These are phyloP conservation scores for Fusarium tuaranense DNA, from an alignment of 2,329 filamentous ascomycete species.

Conservation along the genomic window DNA sequence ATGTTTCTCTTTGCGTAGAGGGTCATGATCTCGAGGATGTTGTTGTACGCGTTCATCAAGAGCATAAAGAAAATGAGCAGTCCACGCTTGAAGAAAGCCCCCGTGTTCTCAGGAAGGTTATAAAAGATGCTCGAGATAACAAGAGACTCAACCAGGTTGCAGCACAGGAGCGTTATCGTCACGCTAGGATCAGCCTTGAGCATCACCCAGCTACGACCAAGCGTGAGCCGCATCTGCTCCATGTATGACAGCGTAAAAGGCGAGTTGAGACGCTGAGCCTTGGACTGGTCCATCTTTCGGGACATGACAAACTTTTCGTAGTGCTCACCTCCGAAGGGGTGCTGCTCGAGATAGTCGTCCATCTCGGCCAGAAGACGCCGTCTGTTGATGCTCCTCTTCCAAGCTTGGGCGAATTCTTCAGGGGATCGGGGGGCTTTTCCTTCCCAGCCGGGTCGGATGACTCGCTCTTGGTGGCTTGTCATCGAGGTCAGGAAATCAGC, in stretches of 20 bases:
- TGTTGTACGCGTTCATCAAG: constrained; percentile 41
- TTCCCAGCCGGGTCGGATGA: constrained; percentile 48
- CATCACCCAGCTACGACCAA: constrained; percentile 37
- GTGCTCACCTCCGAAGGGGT: constrained; percentile 44
- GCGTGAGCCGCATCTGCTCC: constrained; percentile 33
- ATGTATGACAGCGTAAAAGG: constrained; percentile 36
- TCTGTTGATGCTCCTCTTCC: constrained; percentile 45
- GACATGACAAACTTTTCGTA: constrained; percentile 41
- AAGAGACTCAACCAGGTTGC: constrained; percentile 37
- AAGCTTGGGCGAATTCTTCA: constrained; percentile 52
- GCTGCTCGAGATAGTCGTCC: constrained; percentile 44
- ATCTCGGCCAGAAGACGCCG: constrained; percentile 45
- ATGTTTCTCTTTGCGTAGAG: constrained; percentile 47
- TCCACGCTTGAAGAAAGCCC: constrained; percentile 17
- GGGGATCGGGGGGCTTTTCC: constrained; percentile 49
- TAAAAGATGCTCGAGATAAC: constrained; percentile 42
- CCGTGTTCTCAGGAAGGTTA: constrained; percentile 21
- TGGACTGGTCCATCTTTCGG: constrained; percentile 40
- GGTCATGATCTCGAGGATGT: constrained; percentile 42
- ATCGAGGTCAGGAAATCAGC: constrained; percentile 76
- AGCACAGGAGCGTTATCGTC: constrained; percentile 32
- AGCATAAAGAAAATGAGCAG: constrained; percentile 37
- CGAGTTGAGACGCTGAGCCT: constrained; percentile 33
- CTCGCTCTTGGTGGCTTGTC: constrained; percentile 53
- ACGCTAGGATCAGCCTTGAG: constrained; percentile 39